phyloP scores from a whole-genome alignment of 1,139 yeast genomes.

The Kodamaea derodonti region DNA sequence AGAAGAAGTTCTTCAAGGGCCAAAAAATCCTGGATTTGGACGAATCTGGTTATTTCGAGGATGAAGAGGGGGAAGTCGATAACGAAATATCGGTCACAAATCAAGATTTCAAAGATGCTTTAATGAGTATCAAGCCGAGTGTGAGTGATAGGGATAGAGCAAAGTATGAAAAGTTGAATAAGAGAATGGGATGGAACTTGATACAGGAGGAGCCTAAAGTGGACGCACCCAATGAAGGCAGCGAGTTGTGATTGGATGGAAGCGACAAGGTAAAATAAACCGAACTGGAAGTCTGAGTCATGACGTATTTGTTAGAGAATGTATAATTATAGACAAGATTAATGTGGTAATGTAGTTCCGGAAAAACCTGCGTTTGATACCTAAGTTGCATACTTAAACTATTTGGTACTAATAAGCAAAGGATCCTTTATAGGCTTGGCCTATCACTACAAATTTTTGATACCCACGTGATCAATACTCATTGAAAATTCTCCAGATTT shows the following conservation, averaged over 20 bases:
- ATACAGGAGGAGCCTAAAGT: conserved; percentile 15
- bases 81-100: conserved; percentile 51
- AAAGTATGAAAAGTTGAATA: conserved; percentile 65
- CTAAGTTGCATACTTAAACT: too few species aligned
- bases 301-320: background rate
- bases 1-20: conserved; percentile 56
- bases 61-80: conserved; percentile 21
- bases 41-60: conserved; percentile 38
- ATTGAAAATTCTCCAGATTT: too few species aligned
- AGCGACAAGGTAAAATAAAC: background rate
- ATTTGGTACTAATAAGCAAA: too few species aligned
- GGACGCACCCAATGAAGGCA: conserved; percentile 1
- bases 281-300: background rate
- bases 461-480: too few species aligned
- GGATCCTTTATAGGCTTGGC: too few species aligned
- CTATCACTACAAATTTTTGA: too few species aligned
- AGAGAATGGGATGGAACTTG: conserved; percentile 56
- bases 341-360: too few species aligned
- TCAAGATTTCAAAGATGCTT: conserved; percentile 69
- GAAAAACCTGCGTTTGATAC: too few species aligned
- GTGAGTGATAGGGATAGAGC: conserved; percentile 82
- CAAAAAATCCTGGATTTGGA: conserved; percentile 50
- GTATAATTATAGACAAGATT: too few species aligned
- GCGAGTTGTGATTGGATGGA: too few species aligned
- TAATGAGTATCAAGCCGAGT: conserved; percentile 77